phyloP scores from a whole-genome alignment of 2,329 filamentous ascomycete species.

The Chaetomium sp. region DNA sequence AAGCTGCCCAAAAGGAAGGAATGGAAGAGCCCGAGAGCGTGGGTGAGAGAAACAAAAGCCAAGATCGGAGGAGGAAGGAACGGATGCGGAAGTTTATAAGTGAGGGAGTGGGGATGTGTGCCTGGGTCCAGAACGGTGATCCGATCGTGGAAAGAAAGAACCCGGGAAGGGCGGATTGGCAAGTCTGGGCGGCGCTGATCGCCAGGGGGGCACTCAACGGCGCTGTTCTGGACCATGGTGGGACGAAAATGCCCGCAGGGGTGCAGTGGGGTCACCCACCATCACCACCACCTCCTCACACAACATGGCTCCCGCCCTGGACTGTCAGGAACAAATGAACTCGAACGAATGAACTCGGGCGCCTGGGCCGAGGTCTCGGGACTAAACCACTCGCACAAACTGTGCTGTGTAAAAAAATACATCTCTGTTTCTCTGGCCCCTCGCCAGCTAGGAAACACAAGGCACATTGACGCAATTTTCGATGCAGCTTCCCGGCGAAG shows the following conservation, averaged over 20 bases:
- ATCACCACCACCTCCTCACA: too few relatives aligned
- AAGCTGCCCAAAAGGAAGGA: conserved; percentile 6
- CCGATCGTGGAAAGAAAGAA: background rate
- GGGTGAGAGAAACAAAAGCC: conserved; percentile 10
- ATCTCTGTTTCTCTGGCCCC: too few relatives aligned
- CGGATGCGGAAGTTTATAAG: background rate
- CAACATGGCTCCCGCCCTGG: too few relatives aligned
- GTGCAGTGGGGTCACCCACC: background rate
- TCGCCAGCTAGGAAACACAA: background rate
- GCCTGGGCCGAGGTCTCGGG: background rate
- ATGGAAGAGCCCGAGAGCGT: conserved; percentile 12
- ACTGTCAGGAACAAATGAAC: background rate
- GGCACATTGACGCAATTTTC: background rate
- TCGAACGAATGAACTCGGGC: background rate
- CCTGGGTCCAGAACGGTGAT: background rate
- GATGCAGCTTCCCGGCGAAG: background rate
- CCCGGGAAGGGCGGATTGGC: background rate
- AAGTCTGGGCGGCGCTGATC: background rate
- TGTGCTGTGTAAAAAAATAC: too few relatives aligned
- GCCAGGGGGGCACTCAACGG: conserved; percentile 3
- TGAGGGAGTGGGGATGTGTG: background rate
- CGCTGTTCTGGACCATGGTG: conserved; percentile 7
- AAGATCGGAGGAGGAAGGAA: background rate
- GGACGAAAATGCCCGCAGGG: conserved; percentile 1
- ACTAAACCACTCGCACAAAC: background rate